Evolutionary conservation across 768 basidiomycete species (phyloP).

Genomic region (Pleurotus tuber-regium): DNA sequence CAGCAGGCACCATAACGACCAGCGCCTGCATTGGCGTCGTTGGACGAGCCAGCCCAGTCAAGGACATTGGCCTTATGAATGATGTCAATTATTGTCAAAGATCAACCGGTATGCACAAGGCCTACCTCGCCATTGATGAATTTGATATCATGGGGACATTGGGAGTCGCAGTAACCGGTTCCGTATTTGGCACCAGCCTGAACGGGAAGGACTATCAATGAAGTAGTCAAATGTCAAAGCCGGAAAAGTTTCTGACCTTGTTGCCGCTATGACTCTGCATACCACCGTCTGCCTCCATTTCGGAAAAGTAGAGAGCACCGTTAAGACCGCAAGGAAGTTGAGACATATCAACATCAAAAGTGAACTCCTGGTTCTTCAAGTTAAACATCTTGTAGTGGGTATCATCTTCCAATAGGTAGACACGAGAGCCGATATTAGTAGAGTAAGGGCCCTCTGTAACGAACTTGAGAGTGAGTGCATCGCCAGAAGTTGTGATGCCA

Average conservation of each 20-base stretch:
- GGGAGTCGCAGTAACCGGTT: slow-evolving; percentile 20
- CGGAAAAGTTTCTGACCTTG: slow-evolving; percentile 16
- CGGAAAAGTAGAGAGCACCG: slow-evolving; percentile 31
- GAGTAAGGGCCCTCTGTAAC: slow-evolving; percentile 22
- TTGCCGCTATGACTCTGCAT: neutral
- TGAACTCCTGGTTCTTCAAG: slow-evolving; percentile 56
- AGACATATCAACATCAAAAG: slow-evolving; percentile 60
- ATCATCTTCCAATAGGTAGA: slow-evolving; percentile 30
- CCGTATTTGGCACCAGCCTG: slow-evolving; percentile 34
- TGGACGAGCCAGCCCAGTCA: slow-evolving; percentile 14
- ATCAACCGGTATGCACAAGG: slow-evolving; percentile 23
- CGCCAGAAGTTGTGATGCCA: slow-evolving; percentile 33
- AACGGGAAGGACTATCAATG: slow-evolving; percentile 31
- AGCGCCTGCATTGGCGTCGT: slow-evolving; percentile 33
- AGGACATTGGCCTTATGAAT: slow-evolving; percentile 1
- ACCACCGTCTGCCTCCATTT: slow-evolving; percentile 9
- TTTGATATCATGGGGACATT: slow-evolving; percentile 45
- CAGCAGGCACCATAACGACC: slow-evolving; percentile 40
- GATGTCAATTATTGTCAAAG: neutral
- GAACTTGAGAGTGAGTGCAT: slow-evolving; percentile 32
- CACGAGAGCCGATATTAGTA: slow-evolving; percentile 18
- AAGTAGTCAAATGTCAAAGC: neutral
- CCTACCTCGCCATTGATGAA: slow-evolving; percentile 39
- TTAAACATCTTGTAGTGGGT: slow-evolving; percentile 38
- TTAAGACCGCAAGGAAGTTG: slow-evolving; percentile 49